Evolutionary conservation across 345 rosid genomes (phyloP).

Genomic region (Citrus trifoliata): DNA sequence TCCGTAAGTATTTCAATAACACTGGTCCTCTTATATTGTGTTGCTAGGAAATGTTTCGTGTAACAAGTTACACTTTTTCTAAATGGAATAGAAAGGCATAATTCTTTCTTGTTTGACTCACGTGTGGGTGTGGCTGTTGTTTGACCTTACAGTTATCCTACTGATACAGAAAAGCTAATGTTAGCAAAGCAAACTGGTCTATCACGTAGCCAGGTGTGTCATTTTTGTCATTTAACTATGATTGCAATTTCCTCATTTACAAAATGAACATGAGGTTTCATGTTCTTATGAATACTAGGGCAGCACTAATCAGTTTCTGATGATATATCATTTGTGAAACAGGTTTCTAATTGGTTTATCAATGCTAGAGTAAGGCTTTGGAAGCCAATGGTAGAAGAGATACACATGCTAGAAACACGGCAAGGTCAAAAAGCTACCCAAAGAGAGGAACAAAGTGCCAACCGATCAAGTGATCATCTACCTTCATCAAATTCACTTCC

Average conservation of each 20-base stretch:
- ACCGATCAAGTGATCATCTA: constrained; percentile 28
- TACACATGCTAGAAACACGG: constrained; percentile 69
- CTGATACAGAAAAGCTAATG: constrained; percentile 87
- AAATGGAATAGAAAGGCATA: neutral
- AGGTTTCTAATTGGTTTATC: constrained; percentile 95
- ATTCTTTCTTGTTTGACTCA: neutral
- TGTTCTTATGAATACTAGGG: neutral
- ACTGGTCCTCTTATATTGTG: neutral
- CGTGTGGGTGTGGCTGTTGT: neutral
- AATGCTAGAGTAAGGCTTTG: constrained; percentile 95
- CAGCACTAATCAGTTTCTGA: neutral
- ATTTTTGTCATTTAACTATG: neutral
- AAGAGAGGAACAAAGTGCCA: constrained; percentile 43
- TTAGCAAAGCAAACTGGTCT: constrained; percentile 92
- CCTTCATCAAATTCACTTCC: constrained; percentile 23
- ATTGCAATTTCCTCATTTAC: neutral
- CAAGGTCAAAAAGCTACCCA: constrained; percentile 53
- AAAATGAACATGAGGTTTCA: neutral
- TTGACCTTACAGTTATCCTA: constrained; percentile 65
- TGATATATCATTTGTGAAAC: neutral
- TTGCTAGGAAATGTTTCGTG: neutral
- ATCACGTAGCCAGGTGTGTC: constrained; percentile 75
- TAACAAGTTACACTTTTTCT: neutral
- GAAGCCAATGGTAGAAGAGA: constrained; percentile 98
- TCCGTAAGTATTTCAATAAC: constrained; percentile 57